Base-by-base conservation (phyloP, 2,329 filamentous ascomycete species). In the Monilinia fructicola region DNA sequence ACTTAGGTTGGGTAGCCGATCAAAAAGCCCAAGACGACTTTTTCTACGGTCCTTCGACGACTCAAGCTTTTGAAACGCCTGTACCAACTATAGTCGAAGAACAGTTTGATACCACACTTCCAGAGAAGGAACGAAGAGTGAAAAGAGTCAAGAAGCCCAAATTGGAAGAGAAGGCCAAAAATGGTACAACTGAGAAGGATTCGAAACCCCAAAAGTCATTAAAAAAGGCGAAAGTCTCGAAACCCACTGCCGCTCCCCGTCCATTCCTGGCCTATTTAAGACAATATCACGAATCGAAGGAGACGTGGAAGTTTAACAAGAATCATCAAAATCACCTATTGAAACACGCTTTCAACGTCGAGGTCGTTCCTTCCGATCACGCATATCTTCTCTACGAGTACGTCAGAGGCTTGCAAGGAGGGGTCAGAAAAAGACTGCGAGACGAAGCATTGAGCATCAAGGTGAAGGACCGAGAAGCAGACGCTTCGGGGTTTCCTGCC, bases 291-390 rank as follows among this genome's bases (percentile, higher is more conserved):
- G 84, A 84, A 65, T 84, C 87, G 68, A 87, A 87, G 67, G 81
- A 84, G 12, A 82, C 82, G 72, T 98, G 94, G 94, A 97, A 97
- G 78, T 98, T 97, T 82, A 96, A 96, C 81, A 97, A 97, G 80
- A 93, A 92, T 73, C 87, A 92, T 75, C 93, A 97, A 78, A 91
- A 89, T 64, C 87, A 91, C 72, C 82, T 97, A 16, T 85, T 97
- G 75, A 94, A 95, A 77, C 88, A 96, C 80, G 80, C 90, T 55
- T 91, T 96, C 76, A 87, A 91, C 71, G 79, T 87, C 70, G 85
- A 87, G 72, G 84, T 85, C 54, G 85, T 97, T 54, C 91, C 93
- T 0, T 79, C 87, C 21, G 80, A 84, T 67, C 86, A 94, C 78
- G 87, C 91, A 67, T 79, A 85, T 56, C 82, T 87, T 28, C 86